phyloP scores from a whole-genome alignment of 2,329 filamentous ascomycete species.

The Berkeleyomyces rouxiae region DNA sequence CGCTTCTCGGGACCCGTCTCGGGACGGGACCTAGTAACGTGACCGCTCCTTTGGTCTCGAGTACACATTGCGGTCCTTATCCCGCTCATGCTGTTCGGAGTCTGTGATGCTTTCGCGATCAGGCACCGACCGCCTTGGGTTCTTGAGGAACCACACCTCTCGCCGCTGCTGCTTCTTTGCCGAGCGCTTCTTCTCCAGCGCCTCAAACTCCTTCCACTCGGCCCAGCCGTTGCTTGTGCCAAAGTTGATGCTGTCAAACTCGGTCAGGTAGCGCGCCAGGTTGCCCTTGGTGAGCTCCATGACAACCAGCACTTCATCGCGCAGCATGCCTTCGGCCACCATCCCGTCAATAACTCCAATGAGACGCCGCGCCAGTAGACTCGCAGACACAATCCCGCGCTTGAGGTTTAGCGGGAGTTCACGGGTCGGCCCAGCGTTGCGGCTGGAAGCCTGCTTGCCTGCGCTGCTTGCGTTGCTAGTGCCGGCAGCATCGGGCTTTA shows the following conservation, averaged over 20 bases:
- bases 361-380: slow-evolving; percentile 19
- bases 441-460: background rate
- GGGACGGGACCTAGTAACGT: background rate
- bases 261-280: background rate
- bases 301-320: slow-evolving; percentile 1
- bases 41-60: background rate
- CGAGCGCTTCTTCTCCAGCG: background rate
- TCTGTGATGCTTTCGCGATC: background rate
- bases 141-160: slow-evolving; percentile 2
- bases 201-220: slow-evolving; percentile 10
- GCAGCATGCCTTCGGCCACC: slow-evolving; percentile 4
- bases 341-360: slow-evolving; percentile 5
- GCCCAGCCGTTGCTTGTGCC: slow-evolving; percentile 6
- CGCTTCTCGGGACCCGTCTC: background rate
- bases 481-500: background rate
- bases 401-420: slow-evolving; percentile 4
- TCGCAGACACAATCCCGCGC: background rate
- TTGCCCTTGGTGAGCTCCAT: slow-evolving; percentile 4
- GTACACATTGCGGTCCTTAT: background rate
- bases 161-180: background rate
- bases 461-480: background rate
- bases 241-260: slow-evolving; percentile 4
- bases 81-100: background rate
- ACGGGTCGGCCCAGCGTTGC: background rate
- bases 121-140: background rate